phyloP scores from a whole-genome alignment of 2,329 filamentous ascomycete species.

The Helminthosporium solani region DNA sequence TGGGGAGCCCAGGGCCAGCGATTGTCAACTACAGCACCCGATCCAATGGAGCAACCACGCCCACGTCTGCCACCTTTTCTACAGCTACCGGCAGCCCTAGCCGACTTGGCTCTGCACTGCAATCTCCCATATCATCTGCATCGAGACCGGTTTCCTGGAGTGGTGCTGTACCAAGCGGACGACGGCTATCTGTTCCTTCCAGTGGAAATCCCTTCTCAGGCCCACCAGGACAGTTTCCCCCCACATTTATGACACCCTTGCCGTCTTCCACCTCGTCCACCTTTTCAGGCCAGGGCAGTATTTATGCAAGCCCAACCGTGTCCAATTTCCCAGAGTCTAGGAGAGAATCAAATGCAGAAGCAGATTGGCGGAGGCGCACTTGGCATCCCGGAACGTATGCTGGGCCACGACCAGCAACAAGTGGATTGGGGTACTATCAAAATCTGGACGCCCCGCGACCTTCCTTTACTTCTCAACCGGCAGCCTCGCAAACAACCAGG shows the following conservation, averaged over 20 bases:
- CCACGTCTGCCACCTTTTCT: constrained; percentile 80
- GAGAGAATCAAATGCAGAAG: constrained; percentile 69
- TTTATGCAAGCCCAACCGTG: constrained; percentile 66
- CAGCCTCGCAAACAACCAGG: constrained; percentile 65
- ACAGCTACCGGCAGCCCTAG: constrained; percentile 71
- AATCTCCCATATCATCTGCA: constrained; percentile 71
- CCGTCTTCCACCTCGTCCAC: constrained; percentile 56
- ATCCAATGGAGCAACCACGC: constrained; percentile 76
- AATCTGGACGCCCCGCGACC: constrained; percentile 65
- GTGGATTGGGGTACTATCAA: constrained; percentile 73
- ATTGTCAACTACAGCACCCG: constrained; percentile 65
- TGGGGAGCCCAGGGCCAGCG: constrained; percentile 62
- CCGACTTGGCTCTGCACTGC: constrained; percentile 65
- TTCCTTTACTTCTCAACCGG: constrained; percentile 55
- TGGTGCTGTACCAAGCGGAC: constrained; percentile 64
- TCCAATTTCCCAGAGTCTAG: constrained; percentile 64
- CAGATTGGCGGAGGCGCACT: constrained; percentile 78
- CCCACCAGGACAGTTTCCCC: constrained; percentile 60
- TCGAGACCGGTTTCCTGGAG: constrained; percentile 74
- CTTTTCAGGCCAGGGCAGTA: constrained; percentile 60
- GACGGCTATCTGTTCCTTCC: constrained; percentile 81
- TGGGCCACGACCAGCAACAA: constrained; percentile 63
- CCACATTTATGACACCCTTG: constrained; percentile 57
- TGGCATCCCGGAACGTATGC: constrained; percentile 81
- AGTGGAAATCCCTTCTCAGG: constrained; percentile 72